Evolutionary conservation across 768 basidiomycete species (phyloP).

Genomic region (Gloeophyllum trabeum): DNA sequence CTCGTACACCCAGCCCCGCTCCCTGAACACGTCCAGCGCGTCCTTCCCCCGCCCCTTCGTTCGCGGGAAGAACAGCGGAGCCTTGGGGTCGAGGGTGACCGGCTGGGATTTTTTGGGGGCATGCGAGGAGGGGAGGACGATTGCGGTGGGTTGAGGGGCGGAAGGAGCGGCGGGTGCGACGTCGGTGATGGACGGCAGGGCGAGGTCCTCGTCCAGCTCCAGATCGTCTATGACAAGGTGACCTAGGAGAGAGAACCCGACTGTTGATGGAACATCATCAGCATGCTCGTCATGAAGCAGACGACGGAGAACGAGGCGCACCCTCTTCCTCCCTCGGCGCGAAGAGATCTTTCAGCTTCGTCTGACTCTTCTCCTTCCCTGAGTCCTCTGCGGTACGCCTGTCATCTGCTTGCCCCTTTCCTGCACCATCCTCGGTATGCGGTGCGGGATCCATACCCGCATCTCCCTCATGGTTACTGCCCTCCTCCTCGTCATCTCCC

Average conservation of each 20-base stretch:
- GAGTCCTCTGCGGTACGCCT: background rate
- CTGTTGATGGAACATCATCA: too few relatives aligned
- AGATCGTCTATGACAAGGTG: conserved; percentile 69
- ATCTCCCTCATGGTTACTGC: conserved; percentile 11
- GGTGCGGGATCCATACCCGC: background rate
- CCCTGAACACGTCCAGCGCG: conserved; percentile 34
- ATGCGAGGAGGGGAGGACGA: background rate
- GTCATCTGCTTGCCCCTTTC: too few relatives aligned
- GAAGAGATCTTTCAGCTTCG: conserved; percentile 62
- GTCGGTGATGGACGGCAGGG: conserved; percentile 13
- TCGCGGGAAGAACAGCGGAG: conserved; percentile 54
- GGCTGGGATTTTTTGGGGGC: too few relatives aligned
- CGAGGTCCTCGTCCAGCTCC: conserved; percentile 51
- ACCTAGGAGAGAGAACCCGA: conserved; percentile 63
- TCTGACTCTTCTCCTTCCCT: conserved; percentile 2
- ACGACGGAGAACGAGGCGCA: conserved; percentile 16
- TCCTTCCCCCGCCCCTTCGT: conserved; percentile 27
- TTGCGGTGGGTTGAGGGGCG: conserved; percentile 6
- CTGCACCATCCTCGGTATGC: background rate
- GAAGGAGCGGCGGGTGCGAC: conserved; percentile 7
- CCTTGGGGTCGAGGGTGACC: conserved; percentile 35
- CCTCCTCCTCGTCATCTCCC: conserved; percentile 6
- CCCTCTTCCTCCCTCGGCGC: conserved; percentile 59
- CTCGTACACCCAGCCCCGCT: conserved; percentile 38
- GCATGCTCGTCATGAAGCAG: too few relatives aligned